A percentile compares a stretch with the other conserved stretches of the same genome.
These are phyloP conservation scores for Lithospermum erythrorhizon DNA, from an alignment of 257 asterid species.

Conservation along the genomic window DNA sequence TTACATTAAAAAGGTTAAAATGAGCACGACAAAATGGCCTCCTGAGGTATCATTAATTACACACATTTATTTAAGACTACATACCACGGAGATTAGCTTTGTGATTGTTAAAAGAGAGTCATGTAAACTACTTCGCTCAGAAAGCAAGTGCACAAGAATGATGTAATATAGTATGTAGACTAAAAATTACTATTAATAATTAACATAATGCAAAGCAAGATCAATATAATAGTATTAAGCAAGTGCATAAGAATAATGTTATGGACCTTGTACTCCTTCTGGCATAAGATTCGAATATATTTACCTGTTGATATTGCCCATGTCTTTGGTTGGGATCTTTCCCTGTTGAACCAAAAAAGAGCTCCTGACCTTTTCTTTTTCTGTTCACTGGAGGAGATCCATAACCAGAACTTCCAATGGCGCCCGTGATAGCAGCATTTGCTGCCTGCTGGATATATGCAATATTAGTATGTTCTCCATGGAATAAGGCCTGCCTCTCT, in stretches of 20 bases:
- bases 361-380: slow-evolving; percentile 17
- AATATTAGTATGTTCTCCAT: slow-evolving; percentile 14
- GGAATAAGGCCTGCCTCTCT: slow-evolving; percentile 19
- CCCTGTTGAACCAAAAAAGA: slow-evolving; percentile 9
- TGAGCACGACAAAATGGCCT: neutral
- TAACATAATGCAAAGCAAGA: too few species aligned
- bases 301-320: slow-evolving; percentile 21
- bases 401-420: slow-evolving; percentile 21
- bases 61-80: neutral
- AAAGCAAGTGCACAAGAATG: too few species aligned
- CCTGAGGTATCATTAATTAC: neutral
- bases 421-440: slow-evolving; percentile 23
- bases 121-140: neutral
- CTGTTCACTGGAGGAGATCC: slow-evolving; percentile 20
- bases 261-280: neutral
- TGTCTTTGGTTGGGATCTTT: slow-evolving; percentile 11
- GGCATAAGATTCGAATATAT: slow-evolving; percentile 1
- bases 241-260: too few species aligned
- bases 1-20: neutral
- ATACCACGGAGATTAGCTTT: neutral
- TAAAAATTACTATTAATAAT: too few species aligned
- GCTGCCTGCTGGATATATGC: slow-evolving; percentile 17
- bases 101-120: neutral
- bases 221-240: too few species aligned
- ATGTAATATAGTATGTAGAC: too few species aligned